Conservation (phyloP, 208 protist genomes). For the Acanthamoeba healyi region DNA sequence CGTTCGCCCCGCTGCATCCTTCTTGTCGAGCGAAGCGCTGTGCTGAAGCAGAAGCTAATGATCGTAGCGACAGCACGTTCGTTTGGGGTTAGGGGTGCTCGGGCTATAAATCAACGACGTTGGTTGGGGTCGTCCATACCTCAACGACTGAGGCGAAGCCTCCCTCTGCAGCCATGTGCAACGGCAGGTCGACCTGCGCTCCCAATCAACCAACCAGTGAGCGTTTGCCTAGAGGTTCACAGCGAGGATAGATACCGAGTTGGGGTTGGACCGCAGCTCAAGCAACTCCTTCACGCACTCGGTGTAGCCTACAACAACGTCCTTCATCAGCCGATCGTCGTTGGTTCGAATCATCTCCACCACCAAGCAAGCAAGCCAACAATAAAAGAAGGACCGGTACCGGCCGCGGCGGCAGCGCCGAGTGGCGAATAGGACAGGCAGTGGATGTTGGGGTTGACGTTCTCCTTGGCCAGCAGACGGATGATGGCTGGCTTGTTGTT, state of each 20-base stretch:
- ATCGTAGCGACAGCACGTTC: too few relatives aligned
- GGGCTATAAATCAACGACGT: too few relatives aligned
- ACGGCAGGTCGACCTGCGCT: background rate
- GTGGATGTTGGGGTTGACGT: slow-evolving; percentile 39
- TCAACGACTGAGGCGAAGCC: background rate
- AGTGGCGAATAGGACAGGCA: background rate
- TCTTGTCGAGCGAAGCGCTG: slow-evolving; percentile 4
- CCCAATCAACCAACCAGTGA: too few relatives aligned
- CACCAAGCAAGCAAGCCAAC: background rate
- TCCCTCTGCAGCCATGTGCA: background rate
- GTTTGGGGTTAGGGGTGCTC: too few relatives aligned
- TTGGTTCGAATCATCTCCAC: too few relatives aligned
- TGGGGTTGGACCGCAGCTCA: background rate
- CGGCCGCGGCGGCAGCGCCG: background rate
- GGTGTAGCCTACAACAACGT: background rate
- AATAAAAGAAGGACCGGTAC: background rate
- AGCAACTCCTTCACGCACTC: slow-evolving; percentile 53
- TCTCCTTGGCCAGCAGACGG: slow-evolving; percentile 38
- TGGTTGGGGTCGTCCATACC: too few relatives aligned
- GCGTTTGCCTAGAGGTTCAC: too few relatives aligned
- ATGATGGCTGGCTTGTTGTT: slow-evolving; percentile 37
- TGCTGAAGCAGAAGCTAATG: slow-evolving; percentile 42
- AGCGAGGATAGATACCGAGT: slow-evolving; percentile 12
- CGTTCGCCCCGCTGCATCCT: background rate
- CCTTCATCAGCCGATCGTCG: background rate